Evolutionary conservation across 176 grass and related monocot genomes (phyloP).

Genomic region (Panicum miliaceum): DNA sequence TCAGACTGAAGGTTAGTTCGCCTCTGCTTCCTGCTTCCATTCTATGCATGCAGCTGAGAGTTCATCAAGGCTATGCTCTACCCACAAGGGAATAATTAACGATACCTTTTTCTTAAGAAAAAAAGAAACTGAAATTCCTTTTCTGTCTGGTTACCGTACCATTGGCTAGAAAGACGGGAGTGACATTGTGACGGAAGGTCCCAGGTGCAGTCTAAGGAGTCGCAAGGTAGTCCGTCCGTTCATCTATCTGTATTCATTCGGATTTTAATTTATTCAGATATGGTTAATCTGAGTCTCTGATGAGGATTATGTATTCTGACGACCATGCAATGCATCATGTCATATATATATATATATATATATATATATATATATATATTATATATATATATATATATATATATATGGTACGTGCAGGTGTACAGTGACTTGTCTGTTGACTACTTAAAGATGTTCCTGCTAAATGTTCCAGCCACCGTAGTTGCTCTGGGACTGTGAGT

Average conservation of each 20-base stretch:
- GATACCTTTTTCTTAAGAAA: too few species aligned
- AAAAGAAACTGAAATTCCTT: not conserved
- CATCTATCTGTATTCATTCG: not conserved
- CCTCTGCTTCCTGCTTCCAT: not conserved
- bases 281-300: too few species aligned
- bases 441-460: constrained; percentile 83
- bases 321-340: not conserved
- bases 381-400: too few species aligned
- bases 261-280: not conserved
- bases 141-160: not conserved
- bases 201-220: constrained; percentile 88
- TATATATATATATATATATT: too few species aligned
- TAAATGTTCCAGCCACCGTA: constrained; percentile 25
- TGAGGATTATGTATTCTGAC: too few species aligned
- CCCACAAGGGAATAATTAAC: too few species aligned
- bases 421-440: constrained; percentile 85
- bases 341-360: too few species aligned
- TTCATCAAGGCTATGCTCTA: too few species aligned
- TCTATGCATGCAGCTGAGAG: not conserved
- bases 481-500: constrained; percentile 44
- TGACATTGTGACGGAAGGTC: constrained; percentile 73
- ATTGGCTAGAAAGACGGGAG: constrained; percentile 76
- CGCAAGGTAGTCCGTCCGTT: constrained; percentile 48
- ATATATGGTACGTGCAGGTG: constrained; percentile 50
- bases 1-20: constrained; percentile 65